These are phyloP conservation scores for Pyrenochaeta sp. DNA, from an alignment of 2,329 filamentous ascomycete genomes.

Conservation along the genomic window DNA sequence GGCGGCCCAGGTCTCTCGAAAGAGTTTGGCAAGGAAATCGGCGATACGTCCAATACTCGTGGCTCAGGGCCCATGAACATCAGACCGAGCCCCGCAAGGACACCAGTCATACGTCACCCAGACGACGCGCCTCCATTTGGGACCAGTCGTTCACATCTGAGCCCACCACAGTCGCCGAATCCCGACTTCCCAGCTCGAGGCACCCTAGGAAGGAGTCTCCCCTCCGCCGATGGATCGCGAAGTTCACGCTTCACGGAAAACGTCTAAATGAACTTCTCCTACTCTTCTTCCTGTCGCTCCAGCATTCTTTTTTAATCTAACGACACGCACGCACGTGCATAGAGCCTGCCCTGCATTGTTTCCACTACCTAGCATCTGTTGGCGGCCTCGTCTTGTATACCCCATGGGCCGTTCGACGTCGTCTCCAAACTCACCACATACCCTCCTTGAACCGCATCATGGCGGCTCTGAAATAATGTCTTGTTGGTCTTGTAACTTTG, in stretches of 20 bases:
- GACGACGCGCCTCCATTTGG: conserved; percentile 39
- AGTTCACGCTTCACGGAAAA: conserved; percentile 59
- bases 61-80: conserved; percentile 36
- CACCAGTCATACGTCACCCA: conserved; percentile 64
- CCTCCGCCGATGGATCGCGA: conserved; percentile 56
- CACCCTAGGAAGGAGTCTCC: conserved; percentile 54
- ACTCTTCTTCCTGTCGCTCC: conserved; percentile 35
- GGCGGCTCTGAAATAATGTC: conserved; percentile 32
- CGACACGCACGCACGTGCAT: conserved; percentile 39
- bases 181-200: conserved; percentile 34
- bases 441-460: conserved; percentile 23
- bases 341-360: conserved; percentile 21
- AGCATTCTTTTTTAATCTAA: conserved; percentile 28
- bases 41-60: conserved; percentile 27
- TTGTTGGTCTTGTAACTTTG: conserved; percentile 15
- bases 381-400: conserved; percentile 31
- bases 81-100: conserved; percentile 69
- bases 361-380: conserved; percentile 12
- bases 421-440: conserved; percentile 25
- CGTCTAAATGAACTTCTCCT: conserved; percentile 43
- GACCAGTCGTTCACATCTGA: conserved; percentile 38
- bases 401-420: conserved; percentile 15
- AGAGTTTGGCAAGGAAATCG: conserved; percentile 41
- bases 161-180: conserved; percentile 51
- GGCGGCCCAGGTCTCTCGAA: conserved; percentile 38